Percentiles rank a stretch among this genome's conserved stretches.
Conservation (phyloP, 2,329 filamentous ascomycete genomes). For the Colletotrichum musicola region DNA sequence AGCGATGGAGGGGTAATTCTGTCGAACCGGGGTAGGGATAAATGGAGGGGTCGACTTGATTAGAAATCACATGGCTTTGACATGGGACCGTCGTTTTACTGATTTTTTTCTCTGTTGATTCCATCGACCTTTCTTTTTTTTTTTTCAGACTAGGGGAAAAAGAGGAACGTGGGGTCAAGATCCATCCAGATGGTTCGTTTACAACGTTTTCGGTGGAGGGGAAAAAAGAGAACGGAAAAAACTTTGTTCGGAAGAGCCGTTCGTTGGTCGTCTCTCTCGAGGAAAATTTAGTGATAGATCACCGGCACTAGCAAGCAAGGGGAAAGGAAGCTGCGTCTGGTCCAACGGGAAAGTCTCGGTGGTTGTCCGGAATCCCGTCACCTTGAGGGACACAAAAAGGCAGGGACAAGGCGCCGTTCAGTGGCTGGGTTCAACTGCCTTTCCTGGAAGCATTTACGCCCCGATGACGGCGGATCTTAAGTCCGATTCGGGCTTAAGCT, state of each 20-base stretch:
- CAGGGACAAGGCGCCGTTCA: too few relatives aligned
- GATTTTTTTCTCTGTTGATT: neutral
- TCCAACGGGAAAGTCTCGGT: slow-evolving; percentile 16
- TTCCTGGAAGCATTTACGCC: slow-evolving; percentile 2
- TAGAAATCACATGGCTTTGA: slow-evolving; percentile 37
- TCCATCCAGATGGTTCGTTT: too few relatives aligned
- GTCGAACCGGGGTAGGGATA: neutral
- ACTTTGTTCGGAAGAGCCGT: too few relatives aligned
- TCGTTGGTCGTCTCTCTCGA: too few relatives aligned
- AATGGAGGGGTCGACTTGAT: slow-evolving; percentile 37
- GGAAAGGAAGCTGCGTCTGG: neutral
- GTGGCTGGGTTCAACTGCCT: too few relatives aligned
- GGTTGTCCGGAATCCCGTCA: slow-evolving; percentile 24
- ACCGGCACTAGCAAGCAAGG: too few relatives aligned
- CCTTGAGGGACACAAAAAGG: neutral
- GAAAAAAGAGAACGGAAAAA: too few relatives aligned
- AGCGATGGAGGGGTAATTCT: neutral
- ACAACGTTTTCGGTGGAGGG: too few relatives aligned
- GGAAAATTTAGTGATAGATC: too few relatives aligned
- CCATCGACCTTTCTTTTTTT: neutral
- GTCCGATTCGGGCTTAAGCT: too few relatives aligned
- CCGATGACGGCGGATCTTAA: slow-evolving; percentile 18
- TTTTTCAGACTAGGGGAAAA: neutral
- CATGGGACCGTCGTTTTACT: neutral
- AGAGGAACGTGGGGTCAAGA: too few relatives aligned